phyloP scores from a whole-genome alignment of 2,329 filamentous ascomycete genomes.

The Tolypocladium guangdongense region DNA sequence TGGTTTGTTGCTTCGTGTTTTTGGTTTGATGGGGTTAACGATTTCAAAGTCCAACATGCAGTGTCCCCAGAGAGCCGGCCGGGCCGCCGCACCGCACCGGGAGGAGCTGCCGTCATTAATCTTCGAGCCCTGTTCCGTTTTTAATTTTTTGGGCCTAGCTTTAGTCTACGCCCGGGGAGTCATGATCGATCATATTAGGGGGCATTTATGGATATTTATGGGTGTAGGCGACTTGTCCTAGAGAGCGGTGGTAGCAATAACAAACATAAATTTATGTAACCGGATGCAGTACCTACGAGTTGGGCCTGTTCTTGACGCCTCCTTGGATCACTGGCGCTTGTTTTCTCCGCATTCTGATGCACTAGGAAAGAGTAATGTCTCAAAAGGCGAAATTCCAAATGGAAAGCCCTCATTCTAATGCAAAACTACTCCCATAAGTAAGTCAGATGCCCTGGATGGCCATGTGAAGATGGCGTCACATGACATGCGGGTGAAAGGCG shows the following conservation, averaged over 20 bases:
- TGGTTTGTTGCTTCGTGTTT: not conserved
- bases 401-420: not conserved
- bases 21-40: not conserved
- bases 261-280: not conserved
- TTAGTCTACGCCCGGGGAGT: not conserved
- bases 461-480: conserved; percentile 19
- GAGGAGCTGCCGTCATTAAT: not conserved
- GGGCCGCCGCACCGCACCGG: not conserved
- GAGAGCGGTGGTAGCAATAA: not conserved
- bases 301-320: not conserved
- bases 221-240: not conserved
- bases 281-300: not conserved
- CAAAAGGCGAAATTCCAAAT: not conserved
- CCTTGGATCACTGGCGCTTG: not conserved
- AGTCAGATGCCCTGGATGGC: not conserved
- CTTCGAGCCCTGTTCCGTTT: not conserved
- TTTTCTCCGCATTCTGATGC: not conserved
- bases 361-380: not conserved
- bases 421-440: not conserved
- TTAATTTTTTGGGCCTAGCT: not conserved
- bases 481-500: conserved; percentile 17
- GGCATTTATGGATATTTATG: conserved; percentile 1
- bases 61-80: not conserved
- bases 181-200: not conserved
- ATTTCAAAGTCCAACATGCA: not conserved